phyloP scores from a whole-genome alignment of 176 grass and related monocot species.

The Bolboschoenus planiculmis region DNA sequence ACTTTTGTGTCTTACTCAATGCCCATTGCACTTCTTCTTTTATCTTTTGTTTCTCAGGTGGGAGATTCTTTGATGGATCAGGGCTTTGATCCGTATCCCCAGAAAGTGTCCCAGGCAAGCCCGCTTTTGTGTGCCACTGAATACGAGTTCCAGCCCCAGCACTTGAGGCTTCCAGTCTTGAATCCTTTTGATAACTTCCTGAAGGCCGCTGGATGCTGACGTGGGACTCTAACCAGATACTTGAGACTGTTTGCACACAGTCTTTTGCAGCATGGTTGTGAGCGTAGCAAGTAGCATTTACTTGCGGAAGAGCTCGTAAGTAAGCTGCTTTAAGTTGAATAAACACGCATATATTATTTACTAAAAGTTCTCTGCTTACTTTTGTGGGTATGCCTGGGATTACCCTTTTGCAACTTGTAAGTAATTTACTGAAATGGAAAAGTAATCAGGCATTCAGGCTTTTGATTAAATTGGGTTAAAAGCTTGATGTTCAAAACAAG shows the following conservation, averaged over 20 bases:
- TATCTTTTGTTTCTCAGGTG: constrained; percentile 24
- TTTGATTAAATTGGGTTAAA: constrained; percentile 4
- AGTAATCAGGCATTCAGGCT: neutral
- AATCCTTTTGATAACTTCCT: constrained; percentile 77
- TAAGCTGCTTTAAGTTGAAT: neutral
- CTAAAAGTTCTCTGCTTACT: neutral
- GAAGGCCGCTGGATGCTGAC: constrained; percentile 43
- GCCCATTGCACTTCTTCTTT: neutral
- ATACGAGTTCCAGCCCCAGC: constrained; percentile 35
- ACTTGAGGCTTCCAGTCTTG: constrained; percentile 59
- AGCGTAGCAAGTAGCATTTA: constrained; percentile 4
- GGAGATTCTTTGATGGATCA: constrained; percentile 34
- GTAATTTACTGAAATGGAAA: constrained; percentile 6
- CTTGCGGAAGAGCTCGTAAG: neutral
- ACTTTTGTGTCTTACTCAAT: neutral
- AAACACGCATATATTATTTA: constrained; percentile 6
- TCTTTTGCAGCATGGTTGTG: neutral
- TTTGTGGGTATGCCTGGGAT: neutral
- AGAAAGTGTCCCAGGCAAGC: constrained; percentile 25
- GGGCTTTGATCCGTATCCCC: constrained; percentile 16
- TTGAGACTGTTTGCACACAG: neutral
- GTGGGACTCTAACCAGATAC: neutral
- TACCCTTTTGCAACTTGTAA: neutral
- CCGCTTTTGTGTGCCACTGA: constrained; percentile 15
- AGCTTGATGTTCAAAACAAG: neutral